Percentiles rank a stretch among this genome's conserved stretches.
These are phyloP conservation scores for Meyerozyma carpophila DNA, from an alignment of 1,139 yeast species.

Conservation along the genomic window DNA sequence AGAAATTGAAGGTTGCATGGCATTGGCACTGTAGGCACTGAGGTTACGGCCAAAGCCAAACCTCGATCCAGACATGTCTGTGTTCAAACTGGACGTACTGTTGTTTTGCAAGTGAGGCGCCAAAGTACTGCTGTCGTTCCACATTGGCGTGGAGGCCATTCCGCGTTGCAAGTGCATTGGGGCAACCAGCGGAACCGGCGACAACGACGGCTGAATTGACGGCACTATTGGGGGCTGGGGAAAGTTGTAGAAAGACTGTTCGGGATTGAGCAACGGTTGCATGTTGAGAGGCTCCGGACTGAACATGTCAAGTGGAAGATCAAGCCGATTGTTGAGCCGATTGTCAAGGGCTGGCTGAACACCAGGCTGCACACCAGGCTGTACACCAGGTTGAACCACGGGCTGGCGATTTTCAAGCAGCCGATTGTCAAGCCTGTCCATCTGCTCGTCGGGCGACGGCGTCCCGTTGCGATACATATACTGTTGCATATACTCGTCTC, in stretches of 20 bases:
- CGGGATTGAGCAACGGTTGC: not conserved
- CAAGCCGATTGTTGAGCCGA: not conserved
- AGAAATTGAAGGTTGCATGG: not conserved
- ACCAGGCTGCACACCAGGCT: too few species aligned
- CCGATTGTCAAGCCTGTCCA: too few species aligned
- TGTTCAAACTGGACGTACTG: slow-evolving; percentile 86
- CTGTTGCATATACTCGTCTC: not conserved
- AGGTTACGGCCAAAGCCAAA: not conserved
- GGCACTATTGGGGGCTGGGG: not conserved
- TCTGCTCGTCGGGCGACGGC: not conserved
- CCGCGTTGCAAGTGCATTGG: not conserved
- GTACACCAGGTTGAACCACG: too few species aligned
- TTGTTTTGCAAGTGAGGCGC: not conserved
- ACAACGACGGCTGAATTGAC: not conserved
- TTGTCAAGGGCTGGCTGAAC: not conserved
- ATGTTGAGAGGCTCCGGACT: not conserved
- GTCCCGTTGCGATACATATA: not conserved
- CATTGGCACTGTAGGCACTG: not conserved
- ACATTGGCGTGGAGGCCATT: not conserved
- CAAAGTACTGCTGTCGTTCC: not conserved
- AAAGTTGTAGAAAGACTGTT: not conserved
- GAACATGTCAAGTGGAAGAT: not conserved
- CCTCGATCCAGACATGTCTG: slow-evolving; percentile 22
- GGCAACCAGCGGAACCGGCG: not conserved
- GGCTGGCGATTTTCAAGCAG: too few species aligned